Conservation (phyloP, 345 rosid species). For the Populus ilicifolia region DNA sequence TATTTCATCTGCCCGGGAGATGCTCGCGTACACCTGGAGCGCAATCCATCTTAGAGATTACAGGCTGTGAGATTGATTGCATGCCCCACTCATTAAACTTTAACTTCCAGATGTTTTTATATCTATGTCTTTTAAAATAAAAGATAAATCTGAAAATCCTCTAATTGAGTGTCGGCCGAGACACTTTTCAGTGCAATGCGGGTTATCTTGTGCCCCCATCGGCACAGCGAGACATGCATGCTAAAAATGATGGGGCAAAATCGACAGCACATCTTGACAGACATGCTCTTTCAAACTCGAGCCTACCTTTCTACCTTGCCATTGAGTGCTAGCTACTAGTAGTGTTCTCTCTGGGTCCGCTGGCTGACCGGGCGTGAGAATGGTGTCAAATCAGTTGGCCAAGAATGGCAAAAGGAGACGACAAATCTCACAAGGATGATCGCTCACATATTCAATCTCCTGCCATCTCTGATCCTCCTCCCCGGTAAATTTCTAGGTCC, state of each 20-base stretch:
- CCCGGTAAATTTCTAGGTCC: background rate
- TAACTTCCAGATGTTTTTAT: too few relatives aligned
- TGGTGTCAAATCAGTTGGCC: slow-evolving; percentile 3
- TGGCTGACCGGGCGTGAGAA: background rate
- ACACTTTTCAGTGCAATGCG: too few relatives aligned
- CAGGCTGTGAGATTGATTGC: too few relatives aligned
- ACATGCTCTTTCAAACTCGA: background rate
- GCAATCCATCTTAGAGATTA: too few relatives aligned
- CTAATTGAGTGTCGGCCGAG: too few relatives aligned
- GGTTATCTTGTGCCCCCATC: background rate
- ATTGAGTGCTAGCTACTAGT: background rate
- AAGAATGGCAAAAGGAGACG: background rate
- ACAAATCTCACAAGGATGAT: background rate
- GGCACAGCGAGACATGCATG: background rate
- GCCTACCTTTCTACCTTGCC: background rate
- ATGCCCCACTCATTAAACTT: too few relatives aligned
- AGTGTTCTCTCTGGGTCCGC: background rate
- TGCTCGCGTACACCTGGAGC: too few relatives aligned
- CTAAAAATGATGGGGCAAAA: background rate
- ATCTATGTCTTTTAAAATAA: too few relatives aligned
- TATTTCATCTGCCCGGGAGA: too few relatives aligned
- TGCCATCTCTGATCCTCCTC: background rate
- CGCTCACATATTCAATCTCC: background rate
- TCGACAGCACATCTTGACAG: background rate
- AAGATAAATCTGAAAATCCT: too few relatives aligned